Evolutionary conservation across 1,284 basidiomycete species (phyloP), one percentile per base, ranked within the genome.

Genomic region (Trichosporon inkin): DNA sequence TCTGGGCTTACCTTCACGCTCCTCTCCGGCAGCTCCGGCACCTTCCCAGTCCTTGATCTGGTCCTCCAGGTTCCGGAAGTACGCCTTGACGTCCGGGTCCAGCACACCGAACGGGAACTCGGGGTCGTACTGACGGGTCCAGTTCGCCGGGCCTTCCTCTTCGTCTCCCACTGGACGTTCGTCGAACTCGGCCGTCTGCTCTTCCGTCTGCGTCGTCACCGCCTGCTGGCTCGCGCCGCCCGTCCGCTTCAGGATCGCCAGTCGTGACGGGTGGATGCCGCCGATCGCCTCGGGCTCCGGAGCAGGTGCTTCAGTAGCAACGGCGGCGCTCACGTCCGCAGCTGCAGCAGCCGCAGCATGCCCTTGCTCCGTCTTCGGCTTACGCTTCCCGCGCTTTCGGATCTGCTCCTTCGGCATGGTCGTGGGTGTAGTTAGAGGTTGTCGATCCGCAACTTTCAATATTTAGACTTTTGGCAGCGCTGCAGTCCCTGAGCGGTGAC

Each of bases 71-170:
- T 86, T 90, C 40, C 87, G 81, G 72, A 94, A 94, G 76, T 95
- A 95, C 1, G 91, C 89, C 77, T 94, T 94, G 38, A 94, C 81
- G 71, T 94, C 91, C 32, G 84, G 83, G 67, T 94, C 91, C 11
- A 93, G 84, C 66, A 86, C 87, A 61, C 92, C 92, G 74, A 92
- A 95, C 1, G 90, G 90, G 59, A 87, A 88, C 62, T 90, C 88
- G 10, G 81, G 80, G 69, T 89, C 77, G 14, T 69, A 56, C n/a
- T 65, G 66, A 38, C 71, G 67, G 10, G 64, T 69, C 73, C 73
- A 75, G 55, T 69, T 63, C 3, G 66, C 59, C 34, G 39, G 49
- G 11, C 60, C 61, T 13, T 69, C 63, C 38, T 58, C 62, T 7
- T 44, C 61, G 14, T 56, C 61, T 5, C 57, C 55, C 24, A 56